Evolutionary conservation across 208 protist genomes (phyloP), one percentile per base, ranked within the genome.

Genomic region (Leishmania mexicana): DNA sequence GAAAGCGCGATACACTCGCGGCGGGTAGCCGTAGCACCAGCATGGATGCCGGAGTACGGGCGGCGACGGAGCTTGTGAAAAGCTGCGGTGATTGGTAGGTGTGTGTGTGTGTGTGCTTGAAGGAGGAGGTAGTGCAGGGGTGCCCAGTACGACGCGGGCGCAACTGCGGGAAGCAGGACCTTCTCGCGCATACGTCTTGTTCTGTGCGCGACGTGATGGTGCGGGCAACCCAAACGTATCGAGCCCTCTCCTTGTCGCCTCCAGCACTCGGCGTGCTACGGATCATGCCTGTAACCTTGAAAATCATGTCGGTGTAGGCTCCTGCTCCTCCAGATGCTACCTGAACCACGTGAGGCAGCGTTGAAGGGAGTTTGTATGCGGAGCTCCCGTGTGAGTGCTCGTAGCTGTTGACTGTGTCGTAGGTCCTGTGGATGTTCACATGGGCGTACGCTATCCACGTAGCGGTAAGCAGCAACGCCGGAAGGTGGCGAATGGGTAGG

Each of bases 11-110:
- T 78, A 83, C 83, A 21, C 83, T 97, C 15, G 78, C 84, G 11
- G 87, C 88, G 0, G 94, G 90, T 31, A 93, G 89, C 65, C 86
- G 94, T 17, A 78, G 83, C 68, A 92, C 88, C 13, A 86, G 91
- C 4, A 89, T 96, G 79, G 77, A 90, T 74, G 67, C 86, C 6
- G 94, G 91, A 21, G 79, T 75, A 19, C 77, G 70, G 2, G 93
- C 93, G 5, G 93, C 88, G 17, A 47, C 73, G 17, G 80, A 83
- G 70, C 79, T 91, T 3, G 4, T 86, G 60, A 64, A 38, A 17
- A 51, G 24, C 40, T 28, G 4, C 31, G 51, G 57, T 15, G 19
- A 8, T 19, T 35, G 7, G 45, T 74, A 74, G 70, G 13, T 35
- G 70, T 45, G 13, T 35, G 70, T 45, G 10, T 74, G 17, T 0